A percentile compares a stretch with the other conserved stretches of the same genome.
These are phyloP conservation scores for Russula virescens DNA, from an alignment of 768 basidiomycete species.

Conservation along the genomic window DNA sequence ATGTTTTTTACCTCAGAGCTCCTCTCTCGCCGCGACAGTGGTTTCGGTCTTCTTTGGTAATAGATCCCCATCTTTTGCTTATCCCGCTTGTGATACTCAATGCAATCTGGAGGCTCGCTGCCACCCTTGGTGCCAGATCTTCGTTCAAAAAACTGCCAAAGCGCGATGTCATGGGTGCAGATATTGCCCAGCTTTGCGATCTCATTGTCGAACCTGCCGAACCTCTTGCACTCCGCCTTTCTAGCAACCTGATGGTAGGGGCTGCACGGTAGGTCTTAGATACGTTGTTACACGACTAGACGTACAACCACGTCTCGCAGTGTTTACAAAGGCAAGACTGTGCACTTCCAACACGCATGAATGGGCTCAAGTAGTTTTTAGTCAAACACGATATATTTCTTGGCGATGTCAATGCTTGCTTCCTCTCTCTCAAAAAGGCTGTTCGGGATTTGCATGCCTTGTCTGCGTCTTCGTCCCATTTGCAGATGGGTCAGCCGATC, in stretches of 20 bases:
- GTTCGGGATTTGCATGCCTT: conserved; percentile 56
- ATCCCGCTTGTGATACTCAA: not conserved
- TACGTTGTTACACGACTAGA: not conserved
- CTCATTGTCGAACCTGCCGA: conserved; percentile 80
- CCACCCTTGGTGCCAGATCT: conserved; percentile 85
- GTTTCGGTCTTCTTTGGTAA: conserved; percentile 85
- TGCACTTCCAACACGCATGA: not conserved
- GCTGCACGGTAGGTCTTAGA: conserved; percentile 63
- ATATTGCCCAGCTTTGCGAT: conserved; percentile 74
- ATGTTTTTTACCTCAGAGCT: conserved; percentile 91
- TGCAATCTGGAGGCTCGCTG: conserved; percentile 63
- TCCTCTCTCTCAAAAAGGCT: conserved; percentile 70
- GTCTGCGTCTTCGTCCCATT: conserved; percentile 41
- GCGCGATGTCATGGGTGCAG: conserved; percentile 77
- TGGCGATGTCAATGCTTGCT: conserved; percentile 74
- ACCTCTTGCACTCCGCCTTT: conserved; percentile 79
- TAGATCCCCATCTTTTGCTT: not conserved
- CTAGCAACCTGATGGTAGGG: conserved; percentile 86
- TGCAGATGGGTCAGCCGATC: conserved; percentile 67
- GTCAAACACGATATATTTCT: conserved; percentile 83
- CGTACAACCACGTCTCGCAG: conserved; percentile 24
- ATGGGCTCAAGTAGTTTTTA: conserved; percentile 28
- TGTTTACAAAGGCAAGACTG: conserved; percentile 43
- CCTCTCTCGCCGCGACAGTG: conserved; percentile 74
- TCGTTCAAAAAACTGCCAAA: conserved; percentile 78